These are phyloP conservation scores for Funneliformis caledonium DNA, from an alignment of 371 early-diverging fungal species.

Conservation along the genomic window DNA sequence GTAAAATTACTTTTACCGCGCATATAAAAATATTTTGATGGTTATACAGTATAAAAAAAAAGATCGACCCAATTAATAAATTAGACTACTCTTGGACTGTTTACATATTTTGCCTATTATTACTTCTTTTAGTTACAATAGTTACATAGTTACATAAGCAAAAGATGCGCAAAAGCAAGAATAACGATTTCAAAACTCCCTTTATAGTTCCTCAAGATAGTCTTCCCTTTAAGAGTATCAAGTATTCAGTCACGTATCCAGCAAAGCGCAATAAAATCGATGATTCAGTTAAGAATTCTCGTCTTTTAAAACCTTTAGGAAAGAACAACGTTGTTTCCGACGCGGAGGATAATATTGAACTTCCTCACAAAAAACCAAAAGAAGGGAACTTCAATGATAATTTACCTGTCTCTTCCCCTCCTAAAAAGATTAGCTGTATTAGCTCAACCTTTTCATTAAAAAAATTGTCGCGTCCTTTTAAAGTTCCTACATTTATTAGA, in stretches of 20 bases:
- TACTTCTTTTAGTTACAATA: not conserved
- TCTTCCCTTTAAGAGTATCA: not conserved
- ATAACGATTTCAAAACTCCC: constrained; percentile 9
- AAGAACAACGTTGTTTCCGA: not conserved
- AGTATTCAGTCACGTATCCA: not conserved
- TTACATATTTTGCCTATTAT: not conserved
- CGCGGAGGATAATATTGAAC: not conserved
- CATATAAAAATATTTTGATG: too few species aligned
- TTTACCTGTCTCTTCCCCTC: not conserved
- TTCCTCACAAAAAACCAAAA: not conserved
- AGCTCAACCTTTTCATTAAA: not conserved
- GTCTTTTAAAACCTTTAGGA: too few species aligned
- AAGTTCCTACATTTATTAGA: constrained; percentile 26
- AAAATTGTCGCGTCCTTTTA: constrained; percentile 21
- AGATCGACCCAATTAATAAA: too few species aligned
- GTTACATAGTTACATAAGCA: not conserved
- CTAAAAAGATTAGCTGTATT: not conserved
- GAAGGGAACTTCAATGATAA: not conserved
- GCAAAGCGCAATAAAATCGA: constrained; percentile 12
- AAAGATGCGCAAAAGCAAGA: not conserved
- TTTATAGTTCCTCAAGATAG: not conserved
- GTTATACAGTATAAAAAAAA: too few species aligned
- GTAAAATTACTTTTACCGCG: too few species aligned
- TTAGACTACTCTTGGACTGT: too few species aligned
- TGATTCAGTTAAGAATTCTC: not conserved